Conservation (phyloP, 768 basidiomycete genomes). For the Clitopilus hobsonii region DNA sequence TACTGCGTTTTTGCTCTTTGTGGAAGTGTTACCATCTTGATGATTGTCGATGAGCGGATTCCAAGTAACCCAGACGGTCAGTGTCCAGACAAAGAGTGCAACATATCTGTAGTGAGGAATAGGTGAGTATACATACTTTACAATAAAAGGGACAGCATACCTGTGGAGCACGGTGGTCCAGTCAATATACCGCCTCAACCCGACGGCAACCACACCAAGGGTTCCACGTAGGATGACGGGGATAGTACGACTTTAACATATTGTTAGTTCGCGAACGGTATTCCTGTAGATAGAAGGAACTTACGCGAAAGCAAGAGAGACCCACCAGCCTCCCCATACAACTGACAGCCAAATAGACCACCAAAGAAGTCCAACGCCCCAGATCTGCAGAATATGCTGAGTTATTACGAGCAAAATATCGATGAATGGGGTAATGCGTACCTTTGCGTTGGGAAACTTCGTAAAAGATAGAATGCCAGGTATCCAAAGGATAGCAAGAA, state of each 20-base stretch:
- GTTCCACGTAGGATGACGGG: constrained; percentile 56
- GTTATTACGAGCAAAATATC: not conserved
- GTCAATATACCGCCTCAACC: constrained; percentile 70
- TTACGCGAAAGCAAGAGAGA: constrained; percentile 58
- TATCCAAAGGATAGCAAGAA: constrained; percentile 65
- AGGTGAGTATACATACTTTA: no score
- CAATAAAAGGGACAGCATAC: no score
- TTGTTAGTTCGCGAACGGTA: not conserved
- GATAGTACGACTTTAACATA: constrained; percentile 37
- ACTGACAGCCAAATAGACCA: constrained; percentile 87
- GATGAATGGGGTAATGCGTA: constrained; percentile 24
- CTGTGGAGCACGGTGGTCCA: constrained; percentile 67
- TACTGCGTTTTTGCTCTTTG: constrained; percentile 36
- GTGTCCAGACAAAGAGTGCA: constrained; percentile 64
- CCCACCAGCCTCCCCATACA: constrained; percentile 87
- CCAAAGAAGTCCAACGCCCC: constrained; percentile 59
- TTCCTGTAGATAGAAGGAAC: constrained; percentile 15
- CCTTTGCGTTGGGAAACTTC: constrained; percentile 40
- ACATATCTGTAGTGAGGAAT: no score
- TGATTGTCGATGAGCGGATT: constrained; percentile 55
- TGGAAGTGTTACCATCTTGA: constrained; percentile 25
- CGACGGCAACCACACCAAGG: constrained; percentile 70
- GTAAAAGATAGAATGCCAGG: constrained; percentile 67
- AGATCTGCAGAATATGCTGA: constrained; percentile 32
- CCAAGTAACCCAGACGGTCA: constrained; percentile 68